A percentile compares a stretch with the other conserved stretches of the same genome.
phyloP scores from a whole-genome alignment of 2,329 filamentous ascomycete species.

The Diaporthe capsici region DNA sequence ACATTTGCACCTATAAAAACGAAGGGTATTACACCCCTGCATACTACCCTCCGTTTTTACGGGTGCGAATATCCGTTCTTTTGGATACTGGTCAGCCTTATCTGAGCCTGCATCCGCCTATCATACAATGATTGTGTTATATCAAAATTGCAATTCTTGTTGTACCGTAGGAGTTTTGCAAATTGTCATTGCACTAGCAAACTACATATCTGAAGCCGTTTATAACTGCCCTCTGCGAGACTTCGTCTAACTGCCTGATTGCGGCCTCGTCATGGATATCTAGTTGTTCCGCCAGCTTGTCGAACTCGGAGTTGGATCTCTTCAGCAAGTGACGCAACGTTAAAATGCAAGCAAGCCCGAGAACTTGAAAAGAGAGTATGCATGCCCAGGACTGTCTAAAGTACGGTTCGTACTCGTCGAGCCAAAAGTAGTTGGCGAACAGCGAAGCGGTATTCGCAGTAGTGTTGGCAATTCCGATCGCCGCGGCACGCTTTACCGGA shows the following conservation, averaged over 20 bases:
- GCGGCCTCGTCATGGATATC: background rate
- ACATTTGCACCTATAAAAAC: no score
- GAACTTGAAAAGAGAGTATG: background rate
- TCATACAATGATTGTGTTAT: no score
- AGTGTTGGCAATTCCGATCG: slow-evolving; percentile 16
- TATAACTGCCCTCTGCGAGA: background rate
- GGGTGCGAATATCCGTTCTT: no score
- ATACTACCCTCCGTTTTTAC: no score
- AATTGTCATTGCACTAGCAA: background rate
- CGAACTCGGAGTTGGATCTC: background rate
- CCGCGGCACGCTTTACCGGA: slow-evolving; percentile 20
- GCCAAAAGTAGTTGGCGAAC: slow-evolving; percentile 30
- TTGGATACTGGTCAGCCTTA: no score
- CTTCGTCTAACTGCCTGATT: background rate
- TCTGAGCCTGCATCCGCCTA: no score
- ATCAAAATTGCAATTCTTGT: no score
- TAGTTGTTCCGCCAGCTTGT: background rate
- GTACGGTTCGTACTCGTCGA: slow-evolving; percentile 12
- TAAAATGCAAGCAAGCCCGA: background rate
- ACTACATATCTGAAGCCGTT: background rate
- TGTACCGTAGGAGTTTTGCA: no score
- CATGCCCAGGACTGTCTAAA: slow-evolving; percentile 23
- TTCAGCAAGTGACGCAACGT: background rate
- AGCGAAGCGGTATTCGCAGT: slow-evolving; percentile 14
- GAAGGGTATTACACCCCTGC: no score